phyloP scores from a whole-genome alignment of 2,329 filamentous ascomycete species.

The Ophiostoma perfectum region DNA sequence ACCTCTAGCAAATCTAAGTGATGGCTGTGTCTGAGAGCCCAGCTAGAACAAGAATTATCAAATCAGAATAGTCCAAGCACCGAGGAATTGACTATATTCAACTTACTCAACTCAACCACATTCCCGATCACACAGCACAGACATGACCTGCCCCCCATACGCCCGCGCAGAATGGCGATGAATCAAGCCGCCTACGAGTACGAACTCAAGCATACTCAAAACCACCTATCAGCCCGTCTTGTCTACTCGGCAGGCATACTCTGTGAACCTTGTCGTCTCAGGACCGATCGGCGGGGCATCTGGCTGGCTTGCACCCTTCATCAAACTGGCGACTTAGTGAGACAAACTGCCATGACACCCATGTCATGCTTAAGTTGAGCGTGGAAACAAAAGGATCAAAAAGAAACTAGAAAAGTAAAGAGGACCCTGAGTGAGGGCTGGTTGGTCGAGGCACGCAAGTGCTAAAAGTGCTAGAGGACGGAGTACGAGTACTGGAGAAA shows the following conservation, averaged over 20 bases:
- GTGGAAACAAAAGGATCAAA: not conserved
- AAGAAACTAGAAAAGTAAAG: not conserved
- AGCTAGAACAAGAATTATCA: not conserved
- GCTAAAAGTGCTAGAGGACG: not conserved
- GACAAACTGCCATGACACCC: not conserved
- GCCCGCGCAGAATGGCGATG: too few relatives aligned
- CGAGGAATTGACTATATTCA: not conserved
- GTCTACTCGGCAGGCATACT: too few relatives aligned
- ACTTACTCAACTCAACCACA: too few relatives aligned
- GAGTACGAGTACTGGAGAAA: not conserved
- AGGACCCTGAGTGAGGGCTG: not conserved
- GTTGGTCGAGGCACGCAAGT: not conserved
- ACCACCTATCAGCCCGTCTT: too few relatives aligned
- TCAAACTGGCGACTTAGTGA: constrained; percentile 10
- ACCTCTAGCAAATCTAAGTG: not conserved
- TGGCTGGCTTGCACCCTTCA: constrained; percentile 7
- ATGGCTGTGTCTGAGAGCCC: not conserved
- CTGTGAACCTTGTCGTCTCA: not conserved
- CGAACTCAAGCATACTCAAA: too few relatives aligned
- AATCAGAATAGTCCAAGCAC: not conserved
- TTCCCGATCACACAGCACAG: too few relatives aligned
- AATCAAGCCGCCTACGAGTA: too few relatives aligned
- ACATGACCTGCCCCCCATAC: too few relatives aligned
- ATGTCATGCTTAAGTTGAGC: not conserved
- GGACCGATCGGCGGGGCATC: constrained; percentile 5